Evolutionary conservation across 257 asterid genomes (phyloP).

Genomic region (Schizonepeta tenuifolia): DNA sequence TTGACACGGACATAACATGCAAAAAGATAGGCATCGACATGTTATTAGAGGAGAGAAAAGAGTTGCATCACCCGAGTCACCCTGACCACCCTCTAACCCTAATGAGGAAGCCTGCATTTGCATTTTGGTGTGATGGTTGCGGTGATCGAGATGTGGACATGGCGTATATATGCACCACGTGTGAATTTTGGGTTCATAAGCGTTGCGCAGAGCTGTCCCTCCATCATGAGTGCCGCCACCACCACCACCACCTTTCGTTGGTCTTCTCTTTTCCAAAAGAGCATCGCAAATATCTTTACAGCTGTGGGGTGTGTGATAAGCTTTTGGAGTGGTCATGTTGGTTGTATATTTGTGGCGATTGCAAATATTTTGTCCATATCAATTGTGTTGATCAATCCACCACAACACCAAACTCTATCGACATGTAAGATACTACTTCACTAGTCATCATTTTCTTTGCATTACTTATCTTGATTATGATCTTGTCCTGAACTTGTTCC

Average conservation of each 20-base stretch:
- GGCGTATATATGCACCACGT: slow-evolving; percentile 5
- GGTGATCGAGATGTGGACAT: slow-evolving; percentile 10
- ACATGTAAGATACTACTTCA: background rate
- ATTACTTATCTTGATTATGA: too few relatives aligned
- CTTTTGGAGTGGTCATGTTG: background rate
- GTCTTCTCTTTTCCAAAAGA: background rate
- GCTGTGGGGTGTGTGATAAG: background rate
- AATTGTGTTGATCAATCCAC: background rate
- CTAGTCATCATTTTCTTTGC: too few relatives aligned
- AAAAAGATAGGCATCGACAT: background rate
- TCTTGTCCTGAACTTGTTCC: too few relatives aligned
- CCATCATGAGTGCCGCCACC: background rate
- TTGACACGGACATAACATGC: background rate
- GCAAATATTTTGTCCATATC: slow-evolving; percentile 18
- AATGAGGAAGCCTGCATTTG: background rate
- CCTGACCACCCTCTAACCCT: background rate
- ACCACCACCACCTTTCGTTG: background rate
- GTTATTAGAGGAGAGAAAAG: background rate
- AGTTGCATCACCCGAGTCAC: slow-evolving; percentile 6
- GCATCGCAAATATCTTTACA: background rate
- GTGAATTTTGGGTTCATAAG: slow-evolving; percentile 1
- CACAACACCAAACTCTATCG: too few relatives aligned
- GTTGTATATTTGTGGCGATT: slow-evolving; percentile 10
- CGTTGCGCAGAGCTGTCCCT: background rate
- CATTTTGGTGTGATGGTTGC: background rate